These are phyloP conservation scores for Lasiodiplodia citricola DNA, from an alignment of 2,329 filamentous ascomycete species.

Conservation along the genomic window DNA sequence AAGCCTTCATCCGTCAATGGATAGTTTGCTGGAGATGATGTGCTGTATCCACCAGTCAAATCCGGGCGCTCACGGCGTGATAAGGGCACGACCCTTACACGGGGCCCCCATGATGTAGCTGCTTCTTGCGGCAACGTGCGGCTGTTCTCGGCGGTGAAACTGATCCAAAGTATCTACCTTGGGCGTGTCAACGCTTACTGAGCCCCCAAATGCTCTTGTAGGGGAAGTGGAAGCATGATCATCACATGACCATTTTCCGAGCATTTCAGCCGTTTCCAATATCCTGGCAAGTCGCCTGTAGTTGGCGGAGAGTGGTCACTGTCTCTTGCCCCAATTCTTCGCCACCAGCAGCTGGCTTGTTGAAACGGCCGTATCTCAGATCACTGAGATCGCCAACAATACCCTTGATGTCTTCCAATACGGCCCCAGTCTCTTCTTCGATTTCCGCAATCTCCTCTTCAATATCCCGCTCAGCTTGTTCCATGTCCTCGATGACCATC, in stretches of 20 bases:
- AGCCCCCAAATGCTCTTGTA: not conserved
- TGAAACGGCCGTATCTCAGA: conserved; percentile 77
- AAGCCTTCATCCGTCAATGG: not conserved
- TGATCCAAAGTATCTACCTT: not conserved
- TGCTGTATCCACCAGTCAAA: not conserved
- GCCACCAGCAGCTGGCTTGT: conserved; percentile 58
- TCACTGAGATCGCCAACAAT: conserved; percentile 79
- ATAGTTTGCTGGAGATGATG: not conserved
- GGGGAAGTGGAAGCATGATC: not conserved
- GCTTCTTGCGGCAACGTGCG: not conserved
- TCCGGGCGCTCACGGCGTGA: not conserved
- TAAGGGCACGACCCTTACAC: not conserved
- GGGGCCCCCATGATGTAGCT: not conserved
- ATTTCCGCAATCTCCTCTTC: conserved; percentile 71
- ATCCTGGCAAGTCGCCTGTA: conserved; percentile 65
- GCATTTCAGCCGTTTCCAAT: not conserved
- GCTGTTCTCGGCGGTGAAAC: too few relatives aligned
- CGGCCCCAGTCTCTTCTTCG: conserved; percentile 65
- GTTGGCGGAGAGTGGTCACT: conserved; percentile 66
- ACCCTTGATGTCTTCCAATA: conserved; percentile 67
- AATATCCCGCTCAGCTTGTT: conserved; percentile 68
- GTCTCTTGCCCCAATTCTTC: conserved; percentile 68
- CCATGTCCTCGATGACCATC: conserved; percentile 72
- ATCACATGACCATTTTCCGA: not conserved
- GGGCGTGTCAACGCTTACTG: not conserved